Evolutionary conservation across 306 rosid genomes (phyloP).

Genomic region (Quercus glauca): DNA sequence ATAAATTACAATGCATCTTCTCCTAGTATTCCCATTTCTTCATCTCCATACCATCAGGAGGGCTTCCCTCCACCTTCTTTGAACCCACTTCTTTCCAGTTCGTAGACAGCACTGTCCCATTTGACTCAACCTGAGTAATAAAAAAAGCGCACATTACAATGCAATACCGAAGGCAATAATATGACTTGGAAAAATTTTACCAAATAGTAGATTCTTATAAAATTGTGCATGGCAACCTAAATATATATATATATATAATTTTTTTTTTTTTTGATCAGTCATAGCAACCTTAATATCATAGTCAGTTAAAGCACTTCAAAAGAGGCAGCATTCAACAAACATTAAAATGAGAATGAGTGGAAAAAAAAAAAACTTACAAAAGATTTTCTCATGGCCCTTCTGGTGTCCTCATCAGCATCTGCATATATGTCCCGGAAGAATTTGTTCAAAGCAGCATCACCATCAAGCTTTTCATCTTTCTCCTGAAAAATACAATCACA

Average conservation of each 20-base stretch:
- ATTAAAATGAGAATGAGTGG: not conserved
- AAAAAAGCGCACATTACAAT: not conserved
- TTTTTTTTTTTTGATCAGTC: too few relatives aligned
- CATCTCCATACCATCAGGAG: constrained; percentile 98
- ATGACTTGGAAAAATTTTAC: not conserved
- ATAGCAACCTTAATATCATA: not conserved
- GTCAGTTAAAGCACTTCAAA: not conserved
- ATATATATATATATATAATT: too few relatives aligned
- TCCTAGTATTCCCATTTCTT: constrained; percentile 76
- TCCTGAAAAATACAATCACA: constrained; percentile 46
- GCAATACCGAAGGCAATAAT: not conserved
- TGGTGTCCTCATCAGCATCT: constrained; percentile 93
- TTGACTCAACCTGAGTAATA: constrained; percentile 67
- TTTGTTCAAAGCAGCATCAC: constrained; percentile 92
- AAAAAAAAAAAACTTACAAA: constrained; percentile 55
- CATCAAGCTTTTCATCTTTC: constrained; percentile 92
- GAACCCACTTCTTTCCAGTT: constrained; percentile 97
- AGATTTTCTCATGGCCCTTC: constrained; percentile 91
- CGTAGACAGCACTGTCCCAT: constrained; percentile 90
- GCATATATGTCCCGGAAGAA: constrained; percentile 83
- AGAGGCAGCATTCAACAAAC: not conserved
- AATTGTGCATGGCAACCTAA: not conserved
- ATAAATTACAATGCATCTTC: constrained; percentile 1
- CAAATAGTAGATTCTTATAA: not conserved
- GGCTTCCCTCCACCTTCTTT: constrained; percentile 93